These are phyloP conservation scores for Sugiyamaella neomexicana DNA, from an alignment of 1,139 yeast species.

Conservation along the genomic window DNA sequence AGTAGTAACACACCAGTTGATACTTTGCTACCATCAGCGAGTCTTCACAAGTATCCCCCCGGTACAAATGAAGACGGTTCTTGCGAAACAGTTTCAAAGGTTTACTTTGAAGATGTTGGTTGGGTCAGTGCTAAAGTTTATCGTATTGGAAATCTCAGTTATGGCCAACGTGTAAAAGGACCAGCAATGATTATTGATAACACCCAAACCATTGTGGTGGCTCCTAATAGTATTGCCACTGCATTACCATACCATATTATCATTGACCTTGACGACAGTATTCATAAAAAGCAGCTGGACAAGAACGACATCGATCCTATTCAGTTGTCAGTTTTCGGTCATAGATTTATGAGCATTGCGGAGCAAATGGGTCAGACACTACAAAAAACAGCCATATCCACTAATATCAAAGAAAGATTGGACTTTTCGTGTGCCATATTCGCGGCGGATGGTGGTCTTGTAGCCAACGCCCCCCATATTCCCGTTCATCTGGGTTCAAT, in stretches of 20 bases:
- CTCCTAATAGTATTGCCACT: conserved; percentile 67
- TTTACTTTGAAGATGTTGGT: conserved; percentile 49
- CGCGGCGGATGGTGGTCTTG: conserved; percentile 70
- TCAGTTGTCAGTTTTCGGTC: conserved; percentile 74
- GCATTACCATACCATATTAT: conserved; percentile 63
- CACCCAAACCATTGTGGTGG: conserved; percentile 82
- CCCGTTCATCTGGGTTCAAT: conserved; percentile 87
- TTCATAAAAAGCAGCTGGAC: conserved; percentile 7
- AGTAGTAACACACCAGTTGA: conserved; percentile 35
- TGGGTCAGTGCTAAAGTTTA: conserved; percentile 56
- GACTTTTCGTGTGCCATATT: conserved; percentile 86
- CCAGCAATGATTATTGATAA: conserved; percentile 85
- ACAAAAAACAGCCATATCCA: conserved; percentile 77
- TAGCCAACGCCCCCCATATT: conserved; percentile 85
- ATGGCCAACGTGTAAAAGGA: conserved; percentile 61
- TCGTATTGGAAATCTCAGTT: conserved; percentile 49
- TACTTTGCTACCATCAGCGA: conserved; percentile 28
- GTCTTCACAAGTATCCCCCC: conserved; percentile 19
- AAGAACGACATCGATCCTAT: conserved; percentile 56
- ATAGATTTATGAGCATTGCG: conserved; percentile 84
- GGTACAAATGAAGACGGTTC: conserved; percentile 14
- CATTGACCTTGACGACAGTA: conserved; percentile 38
- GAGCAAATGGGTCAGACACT: conserved; percentile 86
- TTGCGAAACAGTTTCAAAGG: conserved; percentile 27
- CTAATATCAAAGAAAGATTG: conserved; percentile 80